These are phyloP conservation scores for Chlorella sorokiniana DNA, from an alignment of 139 green algal genomes.

Conservation along the genomic window DNA sequence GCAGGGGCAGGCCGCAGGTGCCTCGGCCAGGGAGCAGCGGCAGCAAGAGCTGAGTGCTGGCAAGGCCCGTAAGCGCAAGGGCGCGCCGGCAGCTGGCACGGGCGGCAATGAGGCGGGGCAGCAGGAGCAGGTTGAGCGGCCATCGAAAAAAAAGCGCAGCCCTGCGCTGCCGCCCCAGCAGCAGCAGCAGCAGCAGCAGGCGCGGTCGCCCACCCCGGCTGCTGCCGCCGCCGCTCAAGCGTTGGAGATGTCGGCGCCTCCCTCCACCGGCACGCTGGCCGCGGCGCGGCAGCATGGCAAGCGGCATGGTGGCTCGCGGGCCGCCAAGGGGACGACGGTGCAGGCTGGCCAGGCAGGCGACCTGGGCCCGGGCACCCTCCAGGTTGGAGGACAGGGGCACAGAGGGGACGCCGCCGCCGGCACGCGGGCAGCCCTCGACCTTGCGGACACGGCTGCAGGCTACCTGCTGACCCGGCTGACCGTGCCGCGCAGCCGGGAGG, in stretches of 20 bases:
- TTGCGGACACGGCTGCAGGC: not conserved
- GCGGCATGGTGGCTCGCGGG: too few species aligned
- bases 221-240: not conserved
- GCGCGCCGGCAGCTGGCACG: too few species aligned
- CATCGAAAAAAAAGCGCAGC: not conserved
- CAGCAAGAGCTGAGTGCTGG: too few species aligned
- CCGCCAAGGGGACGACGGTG: too few species aligned
- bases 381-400: too few species aligned
- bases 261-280: not conserved
- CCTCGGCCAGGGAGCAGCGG: too few species aligned
- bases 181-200: not conserved
- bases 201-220: not conserved
- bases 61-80: too few species aligned
- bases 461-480: not conserved
- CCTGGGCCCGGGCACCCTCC: too few species aligned
- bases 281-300: not conserved
- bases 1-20: too few species aligned
- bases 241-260: slow-evolving; percentile 22
- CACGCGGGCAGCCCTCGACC: not conserved
- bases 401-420: not conserved
- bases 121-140: too few species aligned
- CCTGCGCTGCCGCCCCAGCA: not conserved
- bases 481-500: not conserved
- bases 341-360: too few species aligned
- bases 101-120: too few species aligned